Percentiles rank a stretch among this genome's conserved stretches.
These are phyloP conservation scores for Aspergillus novoparasiticus DNA, from an alignment of 2,329 filamentous ascomycete species.

Conservation along the genomic window DNA sequence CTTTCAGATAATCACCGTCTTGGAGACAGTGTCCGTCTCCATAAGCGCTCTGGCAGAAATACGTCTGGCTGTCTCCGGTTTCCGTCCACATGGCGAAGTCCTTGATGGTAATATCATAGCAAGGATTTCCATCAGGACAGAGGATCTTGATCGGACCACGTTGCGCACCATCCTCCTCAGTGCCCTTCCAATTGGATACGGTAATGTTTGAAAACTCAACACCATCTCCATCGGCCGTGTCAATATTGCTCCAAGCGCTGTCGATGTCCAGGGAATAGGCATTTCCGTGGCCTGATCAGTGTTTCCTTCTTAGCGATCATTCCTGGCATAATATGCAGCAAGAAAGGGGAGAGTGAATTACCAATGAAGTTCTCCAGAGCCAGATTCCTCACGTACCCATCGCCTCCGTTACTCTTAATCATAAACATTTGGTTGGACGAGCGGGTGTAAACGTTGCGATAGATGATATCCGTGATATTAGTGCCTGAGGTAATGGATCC, in stretches of 20 bases:
- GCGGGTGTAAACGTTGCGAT: slow-evolving; percentile 60
- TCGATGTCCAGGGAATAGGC: slow-evolving; percentile 61
- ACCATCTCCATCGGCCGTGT: slow-evolving; percentile 48
- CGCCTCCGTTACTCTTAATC: slow-evolving; percentile 63
- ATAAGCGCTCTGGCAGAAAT: slow-evolving; percentile 55
- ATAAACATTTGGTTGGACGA: slow-evolving; percentile 63
- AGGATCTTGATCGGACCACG: slow-evolving; percentile 58
- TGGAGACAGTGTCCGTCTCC: slow-evolving; percentile 52
- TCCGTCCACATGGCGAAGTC: slow-evolving; percentile 53
- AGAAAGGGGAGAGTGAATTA: background rate
- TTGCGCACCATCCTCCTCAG: slow-evolving; percentile 49
- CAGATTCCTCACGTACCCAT: slow-evolving; percentile 53
- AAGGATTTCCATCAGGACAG: slow-evolving; percentile 55
- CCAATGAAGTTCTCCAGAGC: slow-evolving; percentile 59
- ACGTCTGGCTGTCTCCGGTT: slow-evolving; percentile 27
- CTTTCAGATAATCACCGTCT: slow-evolving; percentile 17
- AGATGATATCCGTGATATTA: slow-evolving; percentile 55
- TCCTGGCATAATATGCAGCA: background rate
- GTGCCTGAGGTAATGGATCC: slow-evolving; percentile 56
- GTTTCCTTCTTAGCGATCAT: no score
- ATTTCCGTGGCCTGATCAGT: slow-evolving; percentile 53
- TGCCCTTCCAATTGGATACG: slow-evolving; percentile 59
- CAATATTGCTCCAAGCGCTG: slow-evolving; percentile 54
- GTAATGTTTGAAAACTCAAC: slow-evolving; percentile 56
- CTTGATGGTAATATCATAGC: slow-evolving; percentile 53